Evolutionary conservation across 352 stramenopile genomes (phyloP), one percentile per base, ranked within the genome.

Genomic region (Phytophthora idaei): DNA sequence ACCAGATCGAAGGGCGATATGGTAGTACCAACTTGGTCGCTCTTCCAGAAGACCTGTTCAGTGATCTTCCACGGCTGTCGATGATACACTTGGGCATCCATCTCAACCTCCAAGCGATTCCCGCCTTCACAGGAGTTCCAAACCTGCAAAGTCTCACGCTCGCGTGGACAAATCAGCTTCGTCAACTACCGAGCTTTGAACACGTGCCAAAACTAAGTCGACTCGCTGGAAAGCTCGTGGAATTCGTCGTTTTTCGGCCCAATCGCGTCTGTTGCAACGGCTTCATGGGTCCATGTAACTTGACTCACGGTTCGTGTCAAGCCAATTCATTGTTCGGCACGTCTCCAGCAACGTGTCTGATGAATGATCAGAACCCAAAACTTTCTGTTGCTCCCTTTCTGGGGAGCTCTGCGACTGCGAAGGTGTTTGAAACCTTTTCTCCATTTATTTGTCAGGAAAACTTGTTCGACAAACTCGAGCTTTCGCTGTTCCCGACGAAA

Each of bases 251-350:
- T 48, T 39, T 42, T 14, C 39, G 56, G 29, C 56, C 49, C 10
- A 61, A 47, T 42, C 63, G 34, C 36, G 11, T 64, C 2, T 83
- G 73, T 45, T 83, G 75, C 72, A 77, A 81, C 28, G 69, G 73
- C 2, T 81, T 79, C 27, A 28, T 74, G 0, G 70, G 57, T 4
- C 9, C 31, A 1, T 83, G 73, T 17, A 48, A 77, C 32, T 56
- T 77, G n/a, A 69, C 12, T 2, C 34, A 74, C 17, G 8, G 32
- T 1, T 71, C 56, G 8, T 81, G 75, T 25, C 37, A 41, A 46
- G 61, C 25, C 25, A 45, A 62, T 31, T 34, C 41, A 0, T 34
- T 50, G 45, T 45, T 46, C 17, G 41, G 48, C 4, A 53, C 54
- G 5, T 32, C 50, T 8, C 44, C 37, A 37, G 57, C 46, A 7